Conservation (phyloP, 2,329 filamentous ascomycete genomes). For the Monosporascus sp. region DNA sequence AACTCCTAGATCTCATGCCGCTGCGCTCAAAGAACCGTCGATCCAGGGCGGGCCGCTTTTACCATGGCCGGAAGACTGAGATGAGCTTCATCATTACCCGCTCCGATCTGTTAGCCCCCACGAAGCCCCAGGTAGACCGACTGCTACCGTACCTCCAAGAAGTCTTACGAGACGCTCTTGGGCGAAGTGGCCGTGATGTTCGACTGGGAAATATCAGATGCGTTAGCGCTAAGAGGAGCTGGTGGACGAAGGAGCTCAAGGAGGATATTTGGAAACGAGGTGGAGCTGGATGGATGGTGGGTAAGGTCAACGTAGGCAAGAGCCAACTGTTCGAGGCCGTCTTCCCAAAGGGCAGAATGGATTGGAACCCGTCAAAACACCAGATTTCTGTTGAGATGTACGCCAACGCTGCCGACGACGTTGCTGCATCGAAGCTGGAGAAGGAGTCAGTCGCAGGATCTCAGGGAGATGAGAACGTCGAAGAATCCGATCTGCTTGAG, state of each 20-base stretch:
- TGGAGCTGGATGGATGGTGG: slow-evolving; percentile 90
- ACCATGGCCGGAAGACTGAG: slow-evolving; percentile 64
- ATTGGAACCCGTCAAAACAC: slow-evolving; percentile 31
- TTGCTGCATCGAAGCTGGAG: neutral
- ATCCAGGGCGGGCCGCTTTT: slow-evolving; percentile 61
- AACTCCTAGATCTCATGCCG: slow-evolving; percentile 65
- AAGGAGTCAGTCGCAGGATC: neutral
- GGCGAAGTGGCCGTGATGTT: slow-evolving; percentile 60
- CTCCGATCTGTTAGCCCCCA: slow-evolving; percentile 78
- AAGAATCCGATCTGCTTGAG: slow-evolving; percentile 21
- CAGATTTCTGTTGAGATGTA: slow-evolving; percentile 31
- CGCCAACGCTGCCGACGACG: slow-evolving; percentile 4
- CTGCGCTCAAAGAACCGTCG: slow-evolving; percentile 78
- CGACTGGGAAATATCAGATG: slow-evolving; percentile 83
- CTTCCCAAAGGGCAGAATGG: slow-evolving; percentile 70
- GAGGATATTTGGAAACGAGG: slow-evolving; percentile 80
- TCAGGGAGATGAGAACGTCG: slow-evolving; percentile 12
- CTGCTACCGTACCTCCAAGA: slow-evolving; percentile 82
- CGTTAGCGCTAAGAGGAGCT: slow-evolving; percentile 78
- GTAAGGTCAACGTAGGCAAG: slow-evolving; percentile 98
- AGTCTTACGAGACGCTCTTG: slow-evolving; percentile 72
- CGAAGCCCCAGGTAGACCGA: slow-evolving; percentile 75
- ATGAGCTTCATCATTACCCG: slow-evolving; percentile 90
- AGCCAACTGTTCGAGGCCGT: slow-evolving; percentile 84
- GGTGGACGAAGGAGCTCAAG: slow-evolving; percentile 88